A percentile compares a stretch with the other conserved stretches of the same genome.
These are phyloP conservation scores for Penicillium malachiteum DNA, from an alignment of 495 filamentous ascomycete species.

Conservation along the genomic window DNA sequence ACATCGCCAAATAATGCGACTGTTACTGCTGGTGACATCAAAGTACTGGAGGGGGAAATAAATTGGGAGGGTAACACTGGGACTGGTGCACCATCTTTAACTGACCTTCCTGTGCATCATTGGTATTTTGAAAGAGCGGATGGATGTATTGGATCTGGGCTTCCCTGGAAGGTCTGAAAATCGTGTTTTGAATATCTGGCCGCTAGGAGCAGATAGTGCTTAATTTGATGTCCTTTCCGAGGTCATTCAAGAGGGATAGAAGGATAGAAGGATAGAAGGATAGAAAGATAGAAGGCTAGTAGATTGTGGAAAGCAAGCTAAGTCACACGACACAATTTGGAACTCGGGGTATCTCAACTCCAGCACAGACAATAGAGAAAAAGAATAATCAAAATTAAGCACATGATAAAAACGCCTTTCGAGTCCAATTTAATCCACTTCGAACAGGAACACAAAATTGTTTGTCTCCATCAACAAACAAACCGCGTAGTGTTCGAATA, in stretches of 20 bases:
- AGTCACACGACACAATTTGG: too few species aligned
- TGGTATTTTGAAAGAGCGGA: conserved; percentile 47
- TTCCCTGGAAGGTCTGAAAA: conserved; percentile 18
- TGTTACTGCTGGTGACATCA: conserved; percentile 34
- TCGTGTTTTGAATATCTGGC: too few species aligned
- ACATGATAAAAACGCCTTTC: neutral
- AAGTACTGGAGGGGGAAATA: conserved; percentile 29
- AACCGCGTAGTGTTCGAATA: neutral
- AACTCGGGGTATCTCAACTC: too few species aligned
- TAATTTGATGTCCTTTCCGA: too few species aligned
- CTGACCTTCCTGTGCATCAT: conserved; percentile 34
- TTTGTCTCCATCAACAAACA: conserved; percentile 4
- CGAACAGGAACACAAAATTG: conserved; percentile 1
- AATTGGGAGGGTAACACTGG: conserved; percentile 46
- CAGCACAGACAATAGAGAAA: neutral
- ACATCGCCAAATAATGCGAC: conserved; percentile 31
- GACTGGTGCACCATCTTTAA: conserved; percentile 20
- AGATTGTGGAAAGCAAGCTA: too few species aligned
- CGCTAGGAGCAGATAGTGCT: too few species aligned
- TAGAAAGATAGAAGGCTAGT: neutral
- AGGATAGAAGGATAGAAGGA: neutral
- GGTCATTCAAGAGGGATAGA: too few species aligned
- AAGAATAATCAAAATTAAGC: too few species aligned
- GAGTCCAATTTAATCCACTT: conserved; percentile 1
- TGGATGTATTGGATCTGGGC: conserved; percentile 22